Base-by-base conservation (phyloP, 805 yeast species). In the Lachancea sp. region DNA sequence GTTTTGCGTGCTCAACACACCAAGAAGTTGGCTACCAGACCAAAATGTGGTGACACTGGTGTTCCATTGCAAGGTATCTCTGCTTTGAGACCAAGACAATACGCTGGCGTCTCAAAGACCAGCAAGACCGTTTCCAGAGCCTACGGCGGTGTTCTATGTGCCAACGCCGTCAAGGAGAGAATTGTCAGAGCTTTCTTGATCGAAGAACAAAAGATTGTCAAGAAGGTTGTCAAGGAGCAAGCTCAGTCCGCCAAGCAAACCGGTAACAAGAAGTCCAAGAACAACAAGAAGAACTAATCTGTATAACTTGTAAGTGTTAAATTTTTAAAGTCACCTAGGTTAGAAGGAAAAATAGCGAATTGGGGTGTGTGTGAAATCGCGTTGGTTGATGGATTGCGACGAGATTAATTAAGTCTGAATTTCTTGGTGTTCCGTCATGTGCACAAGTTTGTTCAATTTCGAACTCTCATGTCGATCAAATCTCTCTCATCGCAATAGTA, bases 141-240 rank as follows among this genome's bases (percentile, higher is more conserved):
- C 64, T 92, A 92, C 90, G 98, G 99, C 80, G 99, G 99, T 73
- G 81, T 86, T 68, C 83, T 84, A 79, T 87, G 92, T 78, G 96
- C 90, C 72, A 87, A 78, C 86, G 87, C 96, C 78, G 97, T 90
- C 70, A 90, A 90, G 83, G 96, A 90, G 77, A 87, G 97, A 83
- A 82, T 92, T 64, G 90, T 90, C 71, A 90, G 98, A 78, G 97
- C 98, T 68, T 92, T 92, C 88, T 83, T 92, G 72, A 86, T 92
- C 61, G 98, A 94, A 80, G 99, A 92, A 79, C 97, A 92, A 79
- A 94, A 92, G 87, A 89, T 92, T 59, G 99, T 92, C 70, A 94
- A 92, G 89, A 88, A 94, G 77, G 96, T 92, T 65, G 83, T 92
- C 68, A 90, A 90, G 84, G 96, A 88, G 71, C 86, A 85, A 74